Evolutionary conservation across 352 stramenopile species (phyloP).

Genomic region (Phytophthora hibernalis): DNA sequence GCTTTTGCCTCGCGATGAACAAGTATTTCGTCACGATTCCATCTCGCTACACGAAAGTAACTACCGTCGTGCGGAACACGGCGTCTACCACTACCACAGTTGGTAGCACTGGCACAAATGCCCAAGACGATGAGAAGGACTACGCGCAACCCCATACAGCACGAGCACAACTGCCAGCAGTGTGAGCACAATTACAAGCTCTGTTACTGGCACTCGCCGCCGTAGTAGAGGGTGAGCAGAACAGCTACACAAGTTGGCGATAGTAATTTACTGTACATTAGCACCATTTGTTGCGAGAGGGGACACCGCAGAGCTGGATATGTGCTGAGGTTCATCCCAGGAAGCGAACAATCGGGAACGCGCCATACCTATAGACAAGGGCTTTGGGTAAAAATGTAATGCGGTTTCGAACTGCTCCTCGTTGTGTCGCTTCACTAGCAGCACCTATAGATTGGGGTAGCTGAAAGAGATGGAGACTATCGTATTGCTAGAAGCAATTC

Average conservation of each 20-base stretch:
- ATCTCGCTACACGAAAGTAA: constrained; percentile 88
- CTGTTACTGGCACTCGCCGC: constrained; percentile 24
- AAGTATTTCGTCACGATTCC: constrained; percentile 92
- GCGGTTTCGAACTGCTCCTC: constrained; percentile 28
- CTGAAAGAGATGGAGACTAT: constrained; percentile 22
- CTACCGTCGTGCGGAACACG: constrained; percentile 60
- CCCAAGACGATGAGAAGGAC: constrained; percentile 43
- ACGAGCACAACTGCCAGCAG: constrained; percentile 38
- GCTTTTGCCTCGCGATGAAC: constrained; percentile 88
- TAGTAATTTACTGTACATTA: constrained; percentile 43
- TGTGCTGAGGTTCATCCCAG: constrained; percentile 5
- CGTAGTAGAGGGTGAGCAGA: constrained; percentile 12
- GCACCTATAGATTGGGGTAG: constrained; percentile 12
- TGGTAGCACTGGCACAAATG: constrained; percentile 30
- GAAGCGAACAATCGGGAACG: neutral
- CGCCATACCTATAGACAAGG: constrained; percentile 20
- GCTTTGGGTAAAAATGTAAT: constrained; percentile 36
- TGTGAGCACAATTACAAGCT: constrained; percentile 33
- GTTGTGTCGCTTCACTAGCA: constrained; percentile 26
- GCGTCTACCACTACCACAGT: constrained; percentile 31
- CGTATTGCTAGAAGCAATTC: constrained; percentile 41
- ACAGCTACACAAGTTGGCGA: constrained; percentile 4
- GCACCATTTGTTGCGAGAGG: neutral
- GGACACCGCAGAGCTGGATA: neutral
- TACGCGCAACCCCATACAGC: constrained; percentile 39